Evolutionary conservation across 2,329 filamentous ascomycete genomes (phyloP).

Genomic region (Purpureocillium takamizusanense): DNA sequence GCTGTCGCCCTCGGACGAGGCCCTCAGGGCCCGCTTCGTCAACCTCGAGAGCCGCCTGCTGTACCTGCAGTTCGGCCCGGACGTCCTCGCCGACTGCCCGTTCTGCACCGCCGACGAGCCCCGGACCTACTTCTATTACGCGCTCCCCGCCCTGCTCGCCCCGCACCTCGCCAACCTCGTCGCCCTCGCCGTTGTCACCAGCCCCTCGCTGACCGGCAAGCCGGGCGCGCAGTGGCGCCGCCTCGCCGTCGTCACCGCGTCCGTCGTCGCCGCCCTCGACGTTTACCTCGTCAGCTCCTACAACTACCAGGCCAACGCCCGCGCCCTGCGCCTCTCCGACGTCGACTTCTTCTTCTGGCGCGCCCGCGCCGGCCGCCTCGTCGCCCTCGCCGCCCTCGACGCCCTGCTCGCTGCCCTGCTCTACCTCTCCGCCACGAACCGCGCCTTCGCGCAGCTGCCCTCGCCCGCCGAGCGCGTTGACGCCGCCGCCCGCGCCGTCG

Average conservation of each 20-base stretch:
- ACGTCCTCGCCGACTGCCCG: constrained; percentile 63
- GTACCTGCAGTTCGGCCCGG: constrained; percentile 76
- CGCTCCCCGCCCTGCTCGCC: constrained; percentile 60
- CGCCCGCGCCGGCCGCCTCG: constrained; percentile 50
- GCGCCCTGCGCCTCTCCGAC: constrained; percentile 51
- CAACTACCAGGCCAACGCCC: constrained; percentile 54
- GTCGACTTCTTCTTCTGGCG: constrained; percentile 67
- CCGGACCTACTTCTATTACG: constrained; percentile 69
- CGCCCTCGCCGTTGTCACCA: constrained; percentile 65
- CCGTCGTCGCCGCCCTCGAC: constrained; percentile 53
- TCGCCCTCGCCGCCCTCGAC: constrained; percentile 59
- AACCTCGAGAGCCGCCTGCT: constrained; percentile 65
- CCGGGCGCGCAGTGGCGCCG: constrained; percentile 61
- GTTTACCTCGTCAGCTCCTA: constrained; percentile 57
- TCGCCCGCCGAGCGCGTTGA: constrained; percentile 60
- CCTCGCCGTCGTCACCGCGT: constrained; percentile 55
- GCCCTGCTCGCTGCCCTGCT: constrained; percentile 53
- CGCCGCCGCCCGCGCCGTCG: constrained; percentile 43
- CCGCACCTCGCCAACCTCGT: constrained; percentile 77
- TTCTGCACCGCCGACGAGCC: constrained; percentile 71
- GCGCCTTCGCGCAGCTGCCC: constrained; percentile 59
- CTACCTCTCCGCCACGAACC: constrained; percentile 71
- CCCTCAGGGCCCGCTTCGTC: constrained; percentile 59
- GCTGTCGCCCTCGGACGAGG: constrained; percentile 51
- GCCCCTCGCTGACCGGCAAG: constrained; percentile 52